Percentiles rank a stretch among this genome's conserved stretches.
Evolutionary conservation across 139 green algal genomes (phyloP).

Genomic region (Dunaliella sp.): DNA sequence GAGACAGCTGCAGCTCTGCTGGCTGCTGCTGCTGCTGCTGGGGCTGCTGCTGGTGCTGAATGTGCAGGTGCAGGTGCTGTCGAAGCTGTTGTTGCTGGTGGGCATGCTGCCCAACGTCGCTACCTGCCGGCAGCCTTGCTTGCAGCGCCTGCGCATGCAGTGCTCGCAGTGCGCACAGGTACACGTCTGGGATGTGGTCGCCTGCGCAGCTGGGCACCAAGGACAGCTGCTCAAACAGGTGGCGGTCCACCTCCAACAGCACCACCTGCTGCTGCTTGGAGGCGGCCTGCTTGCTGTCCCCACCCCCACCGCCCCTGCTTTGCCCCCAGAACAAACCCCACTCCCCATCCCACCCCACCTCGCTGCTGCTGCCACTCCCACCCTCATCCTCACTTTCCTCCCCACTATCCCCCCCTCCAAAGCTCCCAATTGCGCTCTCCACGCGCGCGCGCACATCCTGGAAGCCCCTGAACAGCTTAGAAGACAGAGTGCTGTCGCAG

Average conservation of each 20-base stretch:
- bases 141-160: not conserved
- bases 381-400: not conserved
- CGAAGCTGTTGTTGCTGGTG: no score
- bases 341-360: not conserved
- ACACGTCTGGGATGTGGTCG: conserved; percentile 13
- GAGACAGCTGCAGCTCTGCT: not conserved
- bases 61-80: not conserved
- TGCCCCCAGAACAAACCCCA: not conserved
- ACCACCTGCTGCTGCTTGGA: not conserved
- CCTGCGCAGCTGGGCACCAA: conserved; percentile 6
- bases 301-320: not conserved
- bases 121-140: not conserved
- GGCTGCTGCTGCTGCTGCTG: not conserved
- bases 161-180: not conserved
- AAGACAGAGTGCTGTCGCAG: not conserved
- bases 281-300: not conserved
- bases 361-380: not conserved
- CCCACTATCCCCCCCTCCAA: not conserved
- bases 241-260: not conserved
- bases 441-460: not conserved
- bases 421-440: not conserved
- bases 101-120: not conserved
- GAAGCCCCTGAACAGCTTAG: not conserved
- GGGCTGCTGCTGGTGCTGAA: not conserved
- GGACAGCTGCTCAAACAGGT: conserved; percentile 14